Conservation (phyloP, 140 eudicot species). For the Senecio squalidus region DNA sequence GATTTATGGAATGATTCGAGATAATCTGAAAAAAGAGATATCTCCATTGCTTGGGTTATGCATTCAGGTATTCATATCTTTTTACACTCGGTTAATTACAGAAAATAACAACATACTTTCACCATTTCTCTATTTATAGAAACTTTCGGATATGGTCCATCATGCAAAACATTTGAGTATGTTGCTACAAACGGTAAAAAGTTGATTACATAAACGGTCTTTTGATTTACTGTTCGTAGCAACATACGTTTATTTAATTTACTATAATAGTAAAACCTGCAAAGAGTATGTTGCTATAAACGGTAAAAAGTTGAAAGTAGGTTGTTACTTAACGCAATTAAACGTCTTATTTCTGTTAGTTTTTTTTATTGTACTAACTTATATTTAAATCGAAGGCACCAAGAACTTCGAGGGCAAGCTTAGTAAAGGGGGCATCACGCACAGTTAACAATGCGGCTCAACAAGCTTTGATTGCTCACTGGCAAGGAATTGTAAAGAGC, state of each 20-base stretch:
- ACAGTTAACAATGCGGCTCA: conserved; percentile 75
- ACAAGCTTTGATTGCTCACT: conserved; percentile 92
- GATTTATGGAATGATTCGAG: conserved; percentile 91
- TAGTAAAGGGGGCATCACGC: conserved; percentile 94
- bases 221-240: not conserved
- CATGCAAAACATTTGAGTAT: too few relatives aligned
- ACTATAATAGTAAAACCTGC: too few relatives aligned
- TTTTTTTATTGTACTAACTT: not conserved
- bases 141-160: too few relatives aligned
- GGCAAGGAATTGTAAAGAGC: conserved; percentile 97
- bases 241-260: too few relatives aligned
- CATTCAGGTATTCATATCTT: conserved; percentile 59
- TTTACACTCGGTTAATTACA: not conserved
- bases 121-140: too few relatives aligned
- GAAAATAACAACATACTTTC: not conserved
- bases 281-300: not conserved
- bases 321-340: not conserved
- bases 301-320: not conserved
- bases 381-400: conserved; percentile 65
- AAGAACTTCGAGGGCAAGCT: conserved; percentile 97
- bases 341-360: not conserved
- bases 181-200: too few relatives aligned
- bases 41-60: conserved; percentile 95
- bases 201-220: too few relatives aligned
- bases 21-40: conserved; percentile 88